Base-by-base conservation (phyloP, 257 asterid genomes). In the Fraxinus cuspidata region DNA sequence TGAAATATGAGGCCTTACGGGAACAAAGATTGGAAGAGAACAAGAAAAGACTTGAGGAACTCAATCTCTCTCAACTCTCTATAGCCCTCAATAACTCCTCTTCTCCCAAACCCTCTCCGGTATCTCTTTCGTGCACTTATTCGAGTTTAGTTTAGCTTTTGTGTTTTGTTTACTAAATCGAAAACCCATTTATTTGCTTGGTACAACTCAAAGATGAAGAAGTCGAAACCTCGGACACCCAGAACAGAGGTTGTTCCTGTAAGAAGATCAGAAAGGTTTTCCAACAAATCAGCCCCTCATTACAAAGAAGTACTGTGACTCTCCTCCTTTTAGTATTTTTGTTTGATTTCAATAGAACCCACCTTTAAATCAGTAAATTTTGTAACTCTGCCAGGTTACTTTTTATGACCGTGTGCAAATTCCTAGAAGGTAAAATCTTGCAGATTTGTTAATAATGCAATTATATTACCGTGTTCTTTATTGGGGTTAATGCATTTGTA, bases 41-140 rank as follows among this genome's bases (percentile, higher is more conserved):
- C 96, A 90, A 87, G 90, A 90, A 88, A 79, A 86, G 97, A 84
- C 76, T 95, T 85, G 97, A 95, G 78, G 82, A 90, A 51, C 99
- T 95, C 71, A 86, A 93, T 78, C 97, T 95, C 83, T 96, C 94
- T 53, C 83, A 87, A 78, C 96, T 95, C 77, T 66, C 97, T 80
- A 90, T 79, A 81, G 89, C 98, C 76, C 90, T 93, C 60, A 85
- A 60, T 21, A 85, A 74, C 60, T 83, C 94, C 32, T 77, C 88
- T 51, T 87, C 96, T 74, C 96, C 97, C 12, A 95, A 86, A 79
- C 60, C 99, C 81, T 84, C 97, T 58, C 96, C 95, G 84, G 97
- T 88, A 72, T 38, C 70, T 75, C 77, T 72, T 76, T 77, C 68
- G 66, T 37, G 25, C 47, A 58, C 71, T 35, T 38, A 11, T 60